Base-by-base conservation (phyloP, 1,284 basidiomycete genomes). In the Cutaneotrichosporon mucoides region DNA sequence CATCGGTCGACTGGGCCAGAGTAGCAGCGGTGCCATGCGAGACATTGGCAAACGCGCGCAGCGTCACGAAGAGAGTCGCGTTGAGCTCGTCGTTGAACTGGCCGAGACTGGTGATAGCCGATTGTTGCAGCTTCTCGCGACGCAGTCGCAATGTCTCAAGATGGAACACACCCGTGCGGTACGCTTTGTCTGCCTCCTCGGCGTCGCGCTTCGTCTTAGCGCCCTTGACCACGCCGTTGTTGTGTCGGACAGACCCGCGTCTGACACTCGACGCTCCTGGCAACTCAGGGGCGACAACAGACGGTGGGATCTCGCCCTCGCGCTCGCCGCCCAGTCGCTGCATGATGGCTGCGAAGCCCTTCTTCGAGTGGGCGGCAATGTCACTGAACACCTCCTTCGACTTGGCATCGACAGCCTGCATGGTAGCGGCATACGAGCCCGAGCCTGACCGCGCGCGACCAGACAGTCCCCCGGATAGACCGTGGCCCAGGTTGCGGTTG, bases 131-230 rank as follows among this genome's bases (percentile, higher is more conserved):
- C 79, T 92, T 93, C 15, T 86, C 85, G 61, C 89, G 82, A 44
- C 89, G 83, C 37, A 96, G 80, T 34, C 93, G 82, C 24, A 98
- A 82, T 0, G 95, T 97, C 80, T 99, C 95, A 24, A 95, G 80
- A 84, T 92, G 92, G 76, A 97, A 90, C 36, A 99, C 86, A 40
- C 86, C 92, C 65, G 88, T 88, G 37, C 95, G 84, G 69, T 98
- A 99, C 62, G 93, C 91, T 73, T 88, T 90, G 77, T 98, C 94
- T 87, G 93, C 91, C 75, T 95, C 92, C 52, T 95, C 93, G 3
- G 89, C 88, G 66, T 96, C 93, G 53, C 92, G 82, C 79, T 92
- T 94, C 8, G 88, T 84, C 57, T 88, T 87, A 38, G 90, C 88
- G 38, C 84, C 83, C 59, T 87, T 84, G 64, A 92, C 79, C 1